phyloP scores from a whole-genome alignment of 305 asterid species.

The Ruellia speciosa region DNA sequence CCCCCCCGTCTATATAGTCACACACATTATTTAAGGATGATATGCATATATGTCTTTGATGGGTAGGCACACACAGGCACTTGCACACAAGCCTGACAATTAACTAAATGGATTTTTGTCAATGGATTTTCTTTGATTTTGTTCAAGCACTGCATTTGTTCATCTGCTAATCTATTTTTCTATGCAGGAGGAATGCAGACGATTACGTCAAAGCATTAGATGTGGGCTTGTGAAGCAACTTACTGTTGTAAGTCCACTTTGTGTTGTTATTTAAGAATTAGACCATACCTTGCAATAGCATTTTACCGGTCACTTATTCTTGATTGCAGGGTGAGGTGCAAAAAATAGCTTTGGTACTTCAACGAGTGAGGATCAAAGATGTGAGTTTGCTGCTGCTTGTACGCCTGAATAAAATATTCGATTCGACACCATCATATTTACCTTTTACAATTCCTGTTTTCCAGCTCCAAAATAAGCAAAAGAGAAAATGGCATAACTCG shows the following conservation, averaged over 20 bases:
- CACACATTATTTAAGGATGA: no score
- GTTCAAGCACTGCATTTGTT: not conserved
- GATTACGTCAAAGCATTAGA: conserved; percentile 75
- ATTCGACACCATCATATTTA: not conserved
- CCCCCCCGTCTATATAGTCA: no score
- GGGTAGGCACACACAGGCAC: no score
- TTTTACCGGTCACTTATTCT: conserved; percentile 20
- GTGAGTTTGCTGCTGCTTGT: conserved; percentile 35
- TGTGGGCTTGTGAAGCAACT: conserved; percentile 69
- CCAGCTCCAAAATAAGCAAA: no score
- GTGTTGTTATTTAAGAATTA: conserved; percentile 19
- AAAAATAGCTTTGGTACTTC: conserved; percentile 71
- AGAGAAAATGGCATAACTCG: no score
- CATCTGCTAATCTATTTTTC: conserved; percentile 19
- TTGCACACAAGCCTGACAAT: no score
- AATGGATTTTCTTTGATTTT: not conserved
- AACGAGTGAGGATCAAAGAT: conserved; percentile 50
- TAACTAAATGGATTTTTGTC: no score
- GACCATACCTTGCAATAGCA: conserved; percentile 9
- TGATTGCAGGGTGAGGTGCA: conserved; percentile 67
- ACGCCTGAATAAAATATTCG: not conserved
- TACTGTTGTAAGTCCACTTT: conserved; percentile 61
- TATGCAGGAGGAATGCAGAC: conserved; percentile 74
- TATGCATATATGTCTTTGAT: no score
- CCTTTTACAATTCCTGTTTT: not conserved